phyloP scores from a whole-genome alignment of 768 basidiomycete species.

The Leccinum uliginosum region DNA sequence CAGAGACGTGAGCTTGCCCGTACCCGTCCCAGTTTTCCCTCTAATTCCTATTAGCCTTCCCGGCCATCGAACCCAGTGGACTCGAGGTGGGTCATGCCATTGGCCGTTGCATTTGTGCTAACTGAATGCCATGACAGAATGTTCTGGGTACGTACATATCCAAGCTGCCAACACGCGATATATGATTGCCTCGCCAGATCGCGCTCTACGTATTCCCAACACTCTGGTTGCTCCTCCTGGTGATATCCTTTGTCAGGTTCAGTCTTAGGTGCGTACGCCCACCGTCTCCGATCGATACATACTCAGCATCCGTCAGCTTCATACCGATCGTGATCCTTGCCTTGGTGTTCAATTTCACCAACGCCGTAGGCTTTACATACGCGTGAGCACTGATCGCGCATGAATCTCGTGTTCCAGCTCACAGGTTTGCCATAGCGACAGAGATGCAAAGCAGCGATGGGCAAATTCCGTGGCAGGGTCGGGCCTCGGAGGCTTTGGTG shows the following conservation, averaged over 20 bases:
- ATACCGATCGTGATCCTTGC: conserved; percentile 93
- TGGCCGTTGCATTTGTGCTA: not conserved
- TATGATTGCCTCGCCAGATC: conserved; percentile 43
- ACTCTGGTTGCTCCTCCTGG: conserved; percentile 81
- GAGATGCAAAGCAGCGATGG: conserved; percentile 93
- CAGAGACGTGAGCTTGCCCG: conserved; percentile 66
- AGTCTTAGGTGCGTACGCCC: conserved; percentile 58
- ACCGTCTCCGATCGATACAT: conserved; percentile 2
- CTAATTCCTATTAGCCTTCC: conserved; percentile 56
- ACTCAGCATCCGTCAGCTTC: conserved; percentile 51
- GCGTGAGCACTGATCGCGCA: conserved; percentile 50
- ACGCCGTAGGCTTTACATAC: conserved; percentile 95
- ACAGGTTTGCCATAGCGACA: conserved; percentile 49
- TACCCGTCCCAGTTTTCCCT: not conserved
- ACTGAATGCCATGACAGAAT: conserved; percentile 48
- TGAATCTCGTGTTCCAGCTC: conserved; percentile 5
- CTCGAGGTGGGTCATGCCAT: conserved; percentile 56
- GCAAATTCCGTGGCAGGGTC: conserved; percentile 69
- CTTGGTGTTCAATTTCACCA: conserved; percentile 92
- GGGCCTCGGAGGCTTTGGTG: conserved; percentile 75
- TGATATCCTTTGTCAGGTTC: conserved; percentile 87
- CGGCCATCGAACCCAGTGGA: conserved; percentile 86
- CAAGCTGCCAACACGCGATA: conserved; percentile 4
- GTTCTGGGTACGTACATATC: conserved; percentile 71
- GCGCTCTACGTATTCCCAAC: conserved; percentile 88